Evolutionary conservation across 257 asterid species (phyloP).

Genomic region (Solanum chaucha): DNA sequence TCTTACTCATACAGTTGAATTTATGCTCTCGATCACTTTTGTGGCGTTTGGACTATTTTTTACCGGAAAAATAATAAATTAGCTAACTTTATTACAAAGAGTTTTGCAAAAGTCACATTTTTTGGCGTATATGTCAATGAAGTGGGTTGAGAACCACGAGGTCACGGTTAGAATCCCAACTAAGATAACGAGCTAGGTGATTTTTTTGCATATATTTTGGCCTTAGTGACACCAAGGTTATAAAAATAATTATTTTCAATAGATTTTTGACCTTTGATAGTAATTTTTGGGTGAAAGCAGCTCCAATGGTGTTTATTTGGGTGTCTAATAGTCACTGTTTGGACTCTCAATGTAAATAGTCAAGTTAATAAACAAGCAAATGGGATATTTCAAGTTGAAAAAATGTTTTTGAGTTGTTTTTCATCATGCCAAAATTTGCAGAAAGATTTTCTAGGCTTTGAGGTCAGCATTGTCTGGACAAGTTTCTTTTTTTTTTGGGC

Average conservation of each 20-base stretch:
- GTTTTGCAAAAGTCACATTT: neutral
- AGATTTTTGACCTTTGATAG: neutral
- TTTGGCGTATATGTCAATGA: neutral
- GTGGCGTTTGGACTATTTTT: neutral
- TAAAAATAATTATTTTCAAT: too few relatives aligned
- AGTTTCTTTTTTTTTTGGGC: neutral
- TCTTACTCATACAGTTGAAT: neutral
- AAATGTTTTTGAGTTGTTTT: too few relatives aligned
- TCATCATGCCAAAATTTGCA: neutral
- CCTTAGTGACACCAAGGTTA: neutral
- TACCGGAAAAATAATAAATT: neutral
- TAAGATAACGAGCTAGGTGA: neutral
- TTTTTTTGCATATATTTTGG: neutral
- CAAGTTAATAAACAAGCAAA: neutral
- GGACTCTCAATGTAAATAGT: neutral
- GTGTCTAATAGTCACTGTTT: neutral
- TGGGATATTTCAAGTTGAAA: neutral
- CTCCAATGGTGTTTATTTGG: neutral
- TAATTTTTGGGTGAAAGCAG: neutral
- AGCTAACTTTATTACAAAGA: neutral
- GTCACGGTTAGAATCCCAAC: neutral
- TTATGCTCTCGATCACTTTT: neutral
- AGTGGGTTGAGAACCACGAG: neutral
- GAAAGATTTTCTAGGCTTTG: neutral
- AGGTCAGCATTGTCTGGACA: neutral